phyloP scores from a whole-genome alignment of 2,329 filamentous ascomycete species.

The Volutella citrinella region DNA sequence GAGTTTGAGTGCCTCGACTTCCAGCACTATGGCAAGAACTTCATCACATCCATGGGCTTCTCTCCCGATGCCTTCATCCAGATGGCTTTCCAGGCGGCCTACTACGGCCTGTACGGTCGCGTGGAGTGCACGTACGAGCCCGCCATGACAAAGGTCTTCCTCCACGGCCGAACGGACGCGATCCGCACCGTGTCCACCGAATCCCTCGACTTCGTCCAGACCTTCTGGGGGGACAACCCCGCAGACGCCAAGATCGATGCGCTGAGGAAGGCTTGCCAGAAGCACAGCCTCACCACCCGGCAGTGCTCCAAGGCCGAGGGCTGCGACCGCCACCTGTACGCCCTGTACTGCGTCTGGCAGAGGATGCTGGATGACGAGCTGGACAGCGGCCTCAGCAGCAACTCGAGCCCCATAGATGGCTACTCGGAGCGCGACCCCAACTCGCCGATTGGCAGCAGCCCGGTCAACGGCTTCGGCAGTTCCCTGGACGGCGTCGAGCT shows the following conservation, averaged over 20 bases:
- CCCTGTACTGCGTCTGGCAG: slow-evolving; percentile 93
- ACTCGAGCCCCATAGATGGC: slow-evolving; percentile 57
- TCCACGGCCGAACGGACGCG: slow-evolving; percentile 93
- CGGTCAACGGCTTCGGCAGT: slow-evolving; percentile 48
- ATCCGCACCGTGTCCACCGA: slow-evolving; percentile 83
- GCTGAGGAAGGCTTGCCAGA: slow-evolving; percentile 77
- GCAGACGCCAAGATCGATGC: slow-evolving; percentile 81
- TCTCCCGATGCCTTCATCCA: slow-evolving; percentile 97
- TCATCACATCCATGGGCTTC: slow-evolving; percentile 95
- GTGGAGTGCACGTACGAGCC: slow-evolving; percentile 96
- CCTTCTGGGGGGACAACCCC: slow-evolving; percentile 91
- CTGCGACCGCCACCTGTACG: slow-evolving; percentile 90
- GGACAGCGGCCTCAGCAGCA: slow-evolving; percentile 52
- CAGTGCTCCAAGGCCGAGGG: slow-evolving; percentile 88
- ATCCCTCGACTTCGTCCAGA: slow-evolving; percentile 83
- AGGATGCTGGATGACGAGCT: slow-evolving; percentile 70
- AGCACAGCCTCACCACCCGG: slow-evolving; percentile 75
- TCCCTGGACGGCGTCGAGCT: slow-evolving; percentile 29
- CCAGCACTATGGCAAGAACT: slow-evolving; percentile 86
- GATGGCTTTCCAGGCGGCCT: slow-evolving; percentile 98
- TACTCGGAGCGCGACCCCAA: slow-evolving; percentile 44
- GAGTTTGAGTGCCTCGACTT: slow-evolving; percentile 95
- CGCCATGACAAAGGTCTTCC: slow-evolving; percentile 93
- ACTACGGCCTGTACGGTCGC: slow-evolving; percentile 92
- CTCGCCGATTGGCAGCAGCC: slow-evolving; percentile 53